Evolutionary conservation across 192 early-diverging fungal genomes (phyloP).

Genomic region (Mortierella alpina): DNA sequence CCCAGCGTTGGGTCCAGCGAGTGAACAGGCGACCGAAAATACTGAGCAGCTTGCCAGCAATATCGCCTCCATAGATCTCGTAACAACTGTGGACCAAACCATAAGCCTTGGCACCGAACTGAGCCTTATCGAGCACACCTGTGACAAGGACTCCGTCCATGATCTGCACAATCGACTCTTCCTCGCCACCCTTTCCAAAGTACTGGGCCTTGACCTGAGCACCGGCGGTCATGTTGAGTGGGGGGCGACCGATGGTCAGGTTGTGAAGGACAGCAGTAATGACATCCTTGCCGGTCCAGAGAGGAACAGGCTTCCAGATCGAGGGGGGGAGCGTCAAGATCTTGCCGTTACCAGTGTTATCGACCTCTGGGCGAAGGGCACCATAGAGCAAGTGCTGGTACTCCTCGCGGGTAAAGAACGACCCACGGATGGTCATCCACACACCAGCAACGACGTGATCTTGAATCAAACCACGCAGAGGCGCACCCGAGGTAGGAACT

Average conservation of each 20-base stretch:
- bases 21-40: slow-evolving; percentile 93
- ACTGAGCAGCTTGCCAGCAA: slow-evolving; percentile 91
- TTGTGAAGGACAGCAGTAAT: slow-evolving; percentile 94
- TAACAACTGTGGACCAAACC: slow-evolving; percentile 97
- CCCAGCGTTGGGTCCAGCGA: slow-evolving; percentile 86
- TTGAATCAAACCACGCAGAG: slow-evolving; percentile 97
- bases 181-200: slow-evolving; percentile 83
- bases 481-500: slow-evolving; percentile 96
- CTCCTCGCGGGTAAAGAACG: slow-evolving; percentile 86
- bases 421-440: slow-evolving; percentile 89
- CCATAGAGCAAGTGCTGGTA: slow-evolving; percentile 96
- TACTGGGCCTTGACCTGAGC: slow-evolving; percentile 85
- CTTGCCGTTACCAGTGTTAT: slow-evolving; percentile 75
- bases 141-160: slow-evolving; percentile 90
- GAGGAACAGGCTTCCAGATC: slow-evolving; percentile 82
- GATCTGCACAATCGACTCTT: slow-evolving; percentile 89
- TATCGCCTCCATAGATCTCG: slow-evolving; percentile 91
- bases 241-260: slow-evolving; percentile 79
- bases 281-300: slow-evolving; percentile 99
- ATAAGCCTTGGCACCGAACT: slow-evolving; percentile 92
- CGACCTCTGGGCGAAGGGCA: slow-evolving; percentile 82
- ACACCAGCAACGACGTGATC: slow-evolving; percentile 99
- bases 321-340: slow-evolving; percentile 90
- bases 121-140: slow-evolving; percentile 96
- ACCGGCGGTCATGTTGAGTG: slow-evolving; percentile 90